phyloP scores from a whole-genome alignment of 495 filamentous ascomycete genomes.

The Halenospora varia region DNA sequence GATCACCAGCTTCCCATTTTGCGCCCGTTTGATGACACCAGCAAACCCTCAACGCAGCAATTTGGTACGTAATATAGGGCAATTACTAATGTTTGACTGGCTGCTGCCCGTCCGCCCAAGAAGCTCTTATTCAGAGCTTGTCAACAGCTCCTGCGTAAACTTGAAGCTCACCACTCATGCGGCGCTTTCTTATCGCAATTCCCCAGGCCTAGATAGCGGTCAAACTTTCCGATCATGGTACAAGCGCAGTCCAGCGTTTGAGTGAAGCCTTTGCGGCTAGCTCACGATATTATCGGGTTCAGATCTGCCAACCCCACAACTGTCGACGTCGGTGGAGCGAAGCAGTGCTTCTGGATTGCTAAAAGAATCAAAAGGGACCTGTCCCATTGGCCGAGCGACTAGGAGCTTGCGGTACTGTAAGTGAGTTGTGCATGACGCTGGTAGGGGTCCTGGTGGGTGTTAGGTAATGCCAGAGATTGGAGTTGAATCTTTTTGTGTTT shows the following conservation, averaged over 20 bases:
- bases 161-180: constrained; percentile 15
- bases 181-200: constrained; percentile 20
- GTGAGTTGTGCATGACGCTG: constrained; percentile 8
- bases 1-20: too few relatives aligned
- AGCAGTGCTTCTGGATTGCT: constrained; percentile 14
- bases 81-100: constrained; percentile 1
- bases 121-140: background rate
- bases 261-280: background rate
- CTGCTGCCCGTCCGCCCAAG: background rate
- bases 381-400: background rate
- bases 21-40: constrained; percentile 24
- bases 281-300: background rate
- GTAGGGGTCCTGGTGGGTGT: constrained; percentile 16
- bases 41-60: constrained; percentile 19
- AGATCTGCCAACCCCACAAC: constrained; percentile 20
- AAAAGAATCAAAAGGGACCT: constrained; percentile 19
- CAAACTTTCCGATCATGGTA: background rate
- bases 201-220: background rate
- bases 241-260: background rate
- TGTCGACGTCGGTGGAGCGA: constrained; percentile 5
- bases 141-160: too few relatives aligned
- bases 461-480: constrained; percentile 23
- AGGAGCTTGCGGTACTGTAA: constrained; percentile 6
- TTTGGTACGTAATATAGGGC: constrained; percentile 22
- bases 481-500: constrained; percentile 5